Base-by-base conservation (phyloP, 2,329 filamentous ascomycete genomes). In the Neonectria sp. region DNA sequence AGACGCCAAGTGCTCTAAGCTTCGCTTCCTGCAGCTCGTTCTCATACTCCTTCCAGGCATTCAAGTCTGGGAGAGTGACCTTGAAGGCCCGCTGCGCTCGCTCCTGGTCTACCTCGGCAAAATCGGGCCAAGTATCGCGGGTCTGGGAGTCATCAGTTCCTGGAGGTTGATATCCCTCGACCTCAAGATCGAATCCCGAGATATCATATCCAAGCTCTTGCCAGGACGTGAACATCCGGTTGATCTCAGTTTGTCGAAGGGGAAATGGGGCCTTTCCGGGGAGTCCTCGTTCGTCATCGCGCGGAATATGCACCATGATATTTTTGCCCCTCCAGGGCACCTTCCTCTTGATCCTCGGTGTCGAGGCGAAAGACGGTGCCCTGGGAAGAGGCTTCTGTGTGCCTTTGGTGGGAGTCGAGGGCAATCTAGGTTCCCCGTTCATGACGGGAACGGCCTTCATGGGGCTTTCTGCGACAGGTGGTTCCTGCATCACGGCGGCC, bases 21-120 rank as follows among this genome's bases (percentile, higher is more conserved):
- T 98, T 99, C 68, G 95, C 94, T 82, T 99, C 96, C 73, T 93
- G 91, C 40, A 98, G 84, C 72, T 92, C 91, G 61, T 92, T 89
- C 65, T 95, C 92, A 79, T 98, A 97, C 29, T 90, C 86, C 76
- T 94, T 92, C 88, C 88, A 90, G 1, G 87, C 86, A 78, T 91
- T 90, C 69, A 92, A 82, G 75, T 94, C 92, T 2, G 93, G 92
- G 67, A 96, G 85, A 27, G 86, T 86, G 40, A 96, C 91, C 60
- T 84, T 86, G 76, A 85, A 92, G n/a, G 79, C 79, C 6, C 82
- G 81, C 52, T 85, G 78, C 17, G 84, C 80, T 53, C 89, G 86
- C 73, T 93, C 91, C 57, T 82, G 82, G 8, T 78, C 80, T 35
- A 92, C 77, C 61, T 94, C 89, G 11, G 86, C 83, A 49, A 86